phyloP scores from a whole-genome alignment of 805 yeast genomes.

The Candida coleopterorum region DNA sequence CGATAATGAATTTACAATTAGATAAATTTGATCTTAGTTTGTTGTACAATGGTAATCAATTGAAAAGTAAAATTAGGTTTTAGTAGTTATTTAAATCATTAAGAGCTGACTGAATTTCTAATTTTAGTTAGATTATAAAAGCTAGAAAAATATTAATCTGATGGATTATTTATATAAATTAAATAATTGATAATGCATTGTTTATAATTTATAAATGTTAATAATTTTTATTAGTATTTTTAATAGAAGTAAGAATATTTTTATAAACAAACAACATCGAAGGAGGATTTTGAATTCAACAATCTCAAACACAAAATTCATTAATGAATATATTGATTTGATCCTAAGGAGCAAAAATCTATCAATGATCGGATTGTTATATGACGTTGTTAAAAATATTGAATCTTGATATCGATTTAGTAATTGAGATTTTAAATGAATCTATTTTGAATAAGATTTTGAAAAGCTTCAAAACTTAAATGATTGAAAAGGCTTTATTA shows the following conservation, averaged over 20 bases:
- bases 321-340: background rate
- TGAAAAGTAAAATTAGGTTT: slow-evolving; percentile 34
- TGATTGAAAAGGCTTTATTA: slow-evolving; percentile 68
- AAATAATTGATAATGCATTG: too few species aligned
- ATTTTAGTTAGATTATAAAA: too few species aligned
- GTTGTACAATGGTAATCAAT: slow-evolving; percentile 42
- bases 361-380: slow-evolving; percentile 20
- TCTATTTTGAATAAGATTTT: slow-evolving; percentile 40
- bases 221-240: too few species aligned
- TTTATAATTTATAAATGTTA: too few species aligned
- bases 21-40: slow-evolving; percentile 38
- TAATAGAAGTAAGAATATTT: too few species aligned
- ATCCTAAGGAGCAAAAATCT: slow-evolving; percentile 6
- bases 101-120: too few species aligned
- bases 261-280: slow-evolving; percentile 13
- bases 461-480: slow-evolving; percentile 23
- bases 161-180: too few species aligned
- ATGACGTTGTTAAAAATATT: slow-evolving; percentile 16
- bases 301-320: slow-evolving; percentile 23
- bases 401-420: slow-evolving; percentile 11
- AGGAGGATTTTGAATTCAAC: slow-evolving; percentile 25
- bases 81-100: too few species aligned
- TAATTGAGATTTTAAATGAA: slow-evolving; percentile 21
- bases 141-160: too few species aligned
- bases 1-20: slow-evolving; percentile 36